Percentiles rank a stretch among this genome's conserved stretches.
These are phyloP conservation scores for Russula sp. DNA, from an alignment of 768 basidiomycete genomes.

Conservation along the genomic window DNA sequence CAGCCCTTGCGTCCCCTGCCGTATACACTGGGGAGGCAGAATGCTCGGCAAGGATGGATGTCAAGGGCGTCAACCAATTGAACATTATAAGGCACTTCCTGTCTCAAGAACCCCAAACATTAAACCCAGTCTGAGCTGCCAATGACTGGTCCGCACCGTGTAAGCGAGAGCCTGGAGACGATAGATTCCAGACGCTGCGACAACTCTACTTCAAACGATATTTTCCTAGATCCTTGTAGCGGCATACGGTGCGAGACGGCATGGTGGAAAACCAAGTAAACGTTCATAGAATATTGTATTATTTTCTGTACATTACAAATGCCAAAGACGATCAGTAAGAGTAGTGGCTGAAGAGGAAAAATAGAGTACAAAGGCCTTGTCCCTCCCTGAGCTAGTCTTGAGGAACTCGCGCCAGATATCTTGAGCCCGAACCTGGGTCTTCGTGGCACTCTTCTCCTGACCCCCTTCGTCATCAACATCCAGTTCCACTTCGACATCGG, in stretches of 20 bases:
- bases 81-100: constrained; percentile 79
- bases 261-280: constrained; percentile 67
- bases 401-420: constrained; percentile 81
- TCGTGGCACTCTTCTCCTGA: constrained; percentile 28
- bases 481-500: constrained; percentile 28
- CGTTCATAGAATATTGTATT: constrained; percentile 74
- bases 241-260: constrained; percentile 42
- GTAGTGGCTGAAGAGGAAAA: not conserved
- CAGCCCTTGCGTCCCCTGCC: constrained; percentile 31
- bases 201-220: constrained; percentile 52
- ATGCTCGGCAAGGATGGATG: constrained; percentile 65
- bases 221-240: constrained; percentile 41
- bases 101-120: constrained; percentile 12
- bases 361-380: constrained; percentile 74
- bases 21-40: constrained; percentile 58
- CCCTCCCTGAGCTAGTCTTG: constrained; percentile 70
- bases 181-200: constrained; percentile 56
- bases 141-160: constrained; percentile 45
- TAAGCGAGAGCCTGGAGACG: constrained; percentile 63
- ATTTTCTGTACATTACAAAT: constrained; percentile 53
- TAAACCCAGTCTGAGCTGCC: not conserved
- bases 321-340: not conserved
- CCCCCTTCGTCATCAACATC: constrained; percentile 33
- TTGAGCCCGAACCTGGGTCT: constrained; percentile 47
- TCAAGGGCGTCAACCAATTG: constrained; percentile 78